These are phyloP conservation scores for Elaeagnus macrophylla DNA, from an alignment of 306 rosid genomes.

Conservation along the genomic window DNA sequence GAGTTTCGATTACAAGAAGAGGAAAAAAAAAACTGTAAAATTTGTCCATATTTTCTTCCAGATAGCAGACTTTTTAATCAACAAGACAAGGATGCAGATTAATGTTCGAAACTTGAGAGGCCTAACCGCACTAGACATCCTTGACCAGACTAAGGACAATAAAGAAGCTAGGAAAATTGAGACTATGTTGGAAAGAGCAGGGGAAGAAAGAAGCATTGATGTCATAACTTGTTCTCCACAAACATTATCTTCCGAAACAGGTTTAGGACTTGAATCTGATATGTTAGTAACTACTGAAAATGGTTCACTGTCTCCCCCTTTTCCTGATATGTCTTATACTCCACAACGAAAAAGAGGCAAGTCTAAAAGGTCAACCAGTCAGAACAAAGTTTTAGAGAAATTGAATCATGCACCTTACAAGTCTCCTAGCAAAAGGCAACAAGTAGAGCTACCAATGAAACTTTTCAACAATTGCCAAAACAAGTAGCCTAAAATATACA, in stretches of 20 bases:
- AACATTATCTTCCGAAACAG: constrained; percentile 25
- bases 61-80: too few relatives aligned
- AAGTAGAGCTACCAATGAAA: constrained; percentile 3
- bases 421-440: constrained; percentile 21
- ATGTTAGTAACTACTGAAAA: constrained; percentile 16
- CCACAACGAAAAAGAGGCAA: constrained; percentile 19
- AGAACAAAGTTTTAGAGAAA: constrained; percentile 19
- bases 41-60: too few relatives aligned
- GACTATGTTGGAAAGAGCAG: too few relatives aligned
- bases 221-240: constrained; percentile 23
- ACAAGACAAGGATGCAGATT: too few relatives aligned
- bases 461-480: constrained; percentile 4
- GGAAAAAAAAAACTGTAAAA: too few relatives aligned
- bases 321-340: constrained; percentile 24
- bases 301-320: constrained; percentile 29
- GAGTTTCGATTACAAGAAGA: too few relatives aligned
- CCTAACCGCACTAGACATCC: too few relatives aligned
- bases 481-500: constrained; percentile 34
- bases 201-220: constrained; percentile 20
- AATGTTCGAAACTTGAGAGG: too few relatives aligned
- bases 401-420: constrained; percentile 23
- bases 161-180: too few relatives aligned
- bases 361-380: constrained; percentile 23
- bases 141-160: too few relatives aligned
- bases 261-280: constrained; percentile 25